Evolutionary conservation across 192 early-diverging fungal genomes (phyloP), one percentile per base, ranked within the genome.

Genomic region (Umbelopsis sp.): DNA sequence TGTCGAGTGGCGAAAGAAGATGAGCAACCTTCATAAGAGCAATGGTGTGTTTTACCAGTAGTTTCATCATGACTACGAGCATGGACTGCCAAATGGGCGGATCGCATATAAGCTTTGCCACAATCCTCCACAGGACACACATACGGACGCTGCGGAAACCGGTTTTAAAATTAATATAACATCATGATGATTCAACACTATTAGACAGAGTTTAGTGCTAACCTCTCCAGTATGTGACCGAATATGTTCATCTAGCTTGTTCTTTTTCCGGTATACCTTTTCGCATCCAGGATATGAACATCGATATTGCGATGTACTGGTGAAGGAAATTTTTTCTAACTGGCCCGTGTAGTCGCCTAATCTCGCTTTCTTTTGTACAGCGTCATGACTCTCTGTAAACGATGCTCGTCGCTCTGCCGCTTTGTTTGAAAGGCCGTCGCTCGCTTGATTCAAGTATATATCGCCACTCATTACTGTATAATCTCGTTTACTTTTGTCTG

Each of bases 151-250:
- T 84, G 70, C 3, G 13, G 41, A 67, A 41, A 10, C 6, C 6
- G 37, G 6, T 4, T 41, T 6, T 41, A 41, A 6, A 6, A 9
- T 41, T 0, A 41, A 41, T 41, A 41, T 4, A 6, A 9, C 7
- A 10, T 10, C 6, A 41, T 41, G 10, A 9, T 41, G 5, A 1
- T 10, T 41, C 0, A 41, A 41, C 37, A 6, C 5, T 4, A 4
- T 41, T 4, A 9, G 37, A 6, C 5, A 10, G 8, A 25, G 27
- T 27, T 44, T 16, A 13, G 12, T 15, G 2, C 69, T 66, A 72
- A 80, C 81, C 75, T 80, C 73, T 4, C 75, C 75, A 2, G 78
- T 80, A 64, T 82, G 81, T 4, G 51, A 58, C 5, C 72, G 78
- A 16, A 74, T 71, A 53, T 82, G 81, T 23, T 79, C 75, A 1